Conservation (phyloP, 345 rosid genomes). For the Eutrema yunnanense region DNA sequence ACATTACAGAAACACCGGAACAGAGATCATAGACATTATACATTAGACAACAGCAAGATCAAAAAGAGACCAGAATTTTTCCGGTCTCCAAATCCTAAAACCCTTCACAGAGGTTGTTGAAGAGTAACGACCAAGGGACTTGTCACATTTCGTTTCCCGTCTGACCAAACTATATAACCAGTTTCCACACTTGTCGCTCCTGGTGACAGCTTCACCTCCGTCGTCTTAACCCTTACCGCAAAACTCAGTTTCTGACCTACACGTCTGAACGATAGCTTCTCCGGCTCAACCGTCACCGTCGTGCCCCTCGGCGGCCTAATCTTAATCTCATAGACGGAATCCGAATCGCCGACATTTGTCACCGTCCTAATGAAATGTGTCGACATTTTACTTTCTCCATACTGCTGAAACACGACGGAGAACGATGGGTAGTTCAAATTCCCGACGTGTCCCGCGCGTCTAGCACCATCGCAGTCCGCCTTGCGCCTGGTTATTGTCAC, state of each 20-base stretch:
- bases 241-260: constrained; percentile 71
- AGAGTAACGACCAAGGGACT: constrained; percentile 83
- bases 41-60: constrained; percentile 1
- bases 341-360: constrained; percentile 71
- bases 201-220: constrained; percentile 42
- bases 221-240: constrained; percentile 48
- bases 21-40: constrained; percentile 8
- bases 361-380: constrained; percentile 72
- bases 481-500: constrained; percentile 53
- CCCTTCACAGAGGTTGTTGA: constrained; percentile 77
- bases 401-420: constrained; percentile 59
- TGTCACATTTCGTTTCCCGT: constrained; percentile 69
- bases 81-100: constrained; percentile 9
- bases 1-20: constrained; percentile 18
- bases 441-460: constrained; percentile 61
- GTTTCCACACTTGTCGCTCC: constrained; percentile 53
- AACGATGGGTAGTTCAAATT: constrained; percentile 81
- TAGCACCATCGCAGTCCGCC: constrained; percentile 63
- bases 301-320: constrained; percentile 59
- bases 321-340: constrained; percentile 43
- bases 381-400: constrained; percentile 52
- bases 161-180: constrained; percentile 79
- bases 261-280: constrained; percentile 52
- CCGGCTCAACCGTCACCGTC: constrained; percentile 53
- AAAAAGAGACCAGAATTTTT: constrained; percentile 16